These are phyloP conservation scores for Alternaria solani DNA, from an alignment of 2,329 filamentous ascomycete species.

Conservation along the genomic window DNA sequence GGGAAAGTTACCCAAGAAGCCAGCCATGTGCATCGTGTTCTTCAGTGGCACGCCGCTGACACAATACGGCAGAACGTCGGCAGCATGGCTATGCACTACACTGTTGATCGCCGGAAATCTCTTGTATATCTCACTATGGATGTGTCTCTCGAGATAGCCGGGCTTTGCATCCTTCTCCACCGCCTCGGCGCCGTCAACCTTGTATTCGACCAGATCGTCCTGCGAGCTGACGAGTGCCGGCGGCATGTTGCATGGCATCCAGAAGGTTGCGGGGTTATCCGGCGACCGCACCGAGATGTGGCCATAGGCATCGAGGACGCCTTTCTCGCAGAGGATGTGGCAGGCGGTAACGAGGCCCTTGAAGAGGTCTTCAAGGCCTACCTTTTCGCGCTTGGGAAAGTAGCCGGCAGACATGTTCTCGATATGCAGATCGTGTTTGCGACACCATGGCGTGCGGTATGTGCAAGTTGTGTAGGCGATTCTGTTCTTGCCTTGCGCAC, in stretches of 20 bases:
- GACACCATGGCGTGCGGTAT: slow-evolving; percentile 9
- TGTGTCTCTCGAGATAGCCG: slow-evolving; percentile 55
- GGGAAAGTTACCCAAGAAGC: slow-evolving; percentile 50
- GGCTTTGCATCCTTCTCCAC: slow-evolving; percentile 46
- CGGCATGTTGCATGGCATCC: slow-evolving; percentile 55
- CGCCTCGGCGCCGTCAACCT: slow-evolving; percentile 51
- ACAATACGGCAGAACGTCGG: slow-evolving; percentile 55
- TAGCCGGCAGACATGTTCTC: slow-evolving; percentile 46
- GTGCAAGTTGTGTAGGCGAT: slow-evolving; percentile 2
- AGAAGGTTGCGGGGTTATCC: slow-evolving; percentile 56
- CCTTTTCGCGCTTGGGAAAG: slow-evolving; percentile 50
- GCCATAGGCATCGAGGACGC: slow-evolving; percentile 63
- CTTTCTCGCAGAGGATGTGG: slow-evolving; percentile 63
- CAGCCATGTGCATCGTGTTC: slow-evolving; percentile 53
- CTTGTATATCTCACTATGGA: slow-evolving; percentile 58
- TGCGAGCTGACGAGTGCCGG: slow-evolving; percentile 54
- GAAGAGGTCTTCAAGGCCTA: slow-evolving; percentile 50
- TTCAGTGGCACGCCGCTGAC: slow-evolving; percentile 52
- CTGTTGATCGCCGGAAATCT: slow-evolving; percentile 54
- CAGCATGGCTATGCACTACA: slow-evolving; percentile 55
- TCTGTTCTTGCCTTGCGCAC: slow-evolving; percentile 14
- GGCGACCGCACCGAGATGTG: slow-evolving; percentile 64
- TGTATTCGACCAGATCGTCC: slow-evolving; percentile 56
- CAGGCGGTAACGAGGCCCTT: slow-evolving; percentile 55
- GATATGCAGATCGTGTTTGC: not conserved